These are phyloP conservation scores for Coemansia sp. DNA, from an alignment of 192 early-diverging fungal species.

Conservation along the genomic window DNA sequence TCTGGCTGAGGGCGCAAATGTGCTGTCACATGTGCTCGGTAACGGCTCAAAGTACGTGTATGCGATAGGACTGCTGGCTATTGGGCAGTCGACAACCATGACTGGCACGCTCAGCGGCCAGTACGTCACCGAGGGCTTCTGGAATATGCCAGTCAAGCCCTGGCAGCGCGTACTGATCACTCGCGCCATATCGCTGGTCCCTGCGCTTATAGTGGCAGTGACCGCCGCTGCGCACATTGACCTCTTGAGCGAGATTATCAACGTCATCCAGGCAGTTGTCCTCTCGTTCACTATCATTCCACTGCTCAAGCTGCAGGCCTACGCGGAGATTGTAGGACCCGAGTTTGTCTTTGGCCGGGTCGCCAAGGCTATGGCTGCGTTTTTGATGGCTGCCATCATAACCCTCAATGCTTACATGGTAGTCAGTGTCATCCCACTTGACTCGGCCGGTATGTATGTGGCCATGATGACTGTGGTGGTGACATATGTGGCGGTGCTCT, in stretches of 20 bases:
- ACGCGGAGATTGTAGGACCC: slow-evolving; percentile 55
- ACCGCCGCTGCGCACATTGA: slow-evolving; percentile 61
- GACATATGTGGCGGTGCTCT: slow-evolving; percentile 25
- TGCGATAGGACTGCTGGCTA: slow-evolving; percentile 76
- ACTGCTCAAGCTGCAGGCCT: slow-evolving; percentile 61
- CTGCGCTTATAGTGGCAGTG: slow-evolving; percentile 62
- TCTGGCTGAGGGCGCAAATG: slow-evolving; percentile 54
- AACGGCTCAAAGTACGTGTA: slow-evolving; percentile 67
- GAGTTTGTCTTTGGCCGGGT: slow-evolving; percentile 46
- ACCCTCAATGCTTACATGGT: slow-evolving; percentile 50
- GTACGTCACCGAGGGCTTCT: slow-evolving; percentile 87
- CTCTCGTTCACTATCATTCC: slow-evolving; percentile 67
- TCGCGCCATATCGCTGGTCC: slow-evolving; percentile 62
- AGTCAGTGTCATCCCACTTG: slow-evolving; percentile 44
- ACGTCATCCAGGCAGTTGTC: slow-evolving; percentile 68
- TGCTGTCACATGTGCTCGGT: slow-evolving; percentile 64
- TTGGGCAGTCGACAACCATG: slow-evolving; percentile 86
- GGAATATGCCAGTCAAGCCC: slow-evolving; percentile 64
- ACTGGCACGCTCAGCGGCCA: slow-evolving; percentile 90
- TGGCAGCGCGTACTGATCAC: slow-evolving; percentile 71
- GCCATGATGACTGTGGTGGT: slow-evolving; percentile 30
- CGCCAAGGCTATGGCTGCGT: slow-evolving; percentile 12
- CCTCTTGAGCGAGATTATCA: slow-evolving; percentile 68
- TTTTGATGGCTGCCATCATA: slow-evolving; percentile 36
- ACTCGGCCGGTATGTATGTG: slow-evolving; percentile 41